phyloP scores from a whole-genome alignment of 441 rosid genomes.

The Breynia disticha region DNA sequence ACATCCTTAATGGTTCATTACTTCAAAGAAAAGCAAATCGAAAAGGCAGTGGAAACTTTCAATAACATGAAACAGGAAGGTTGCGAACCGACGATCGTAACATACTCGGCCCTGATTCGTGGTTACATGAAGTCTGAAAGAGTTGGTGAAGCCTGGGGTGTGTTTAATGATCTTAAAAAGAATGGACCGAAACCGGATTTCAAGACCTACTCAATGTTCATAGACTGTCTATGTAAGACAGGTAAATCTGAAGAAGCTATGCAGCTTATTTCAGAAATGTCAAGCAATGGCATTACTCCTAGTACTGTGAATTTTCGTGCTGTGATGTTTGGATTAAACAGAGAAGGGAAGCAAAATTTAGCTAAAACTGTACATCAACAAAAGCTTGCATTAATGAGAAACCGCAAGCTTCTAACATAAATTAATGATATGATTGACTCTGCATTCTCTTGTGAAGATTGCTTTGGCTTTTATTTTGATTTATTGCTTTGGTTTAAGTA shows the following conservation, averaged over 20 bases:
- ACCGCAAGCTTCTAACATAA: constrained; percentile 34
- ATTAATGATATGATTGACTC: neutral
- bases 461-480: too few species aligned
- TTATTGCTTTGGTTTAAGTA: too few species aligned
- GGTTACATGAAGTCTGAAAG: constrained; percentile 51
- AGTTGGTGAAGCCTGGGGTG: constrained; percentile 44
- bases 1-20: constrained; percentile 60
- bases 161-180: constrained; percentile 35
- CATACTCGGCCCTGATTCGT: constrained; percentile 56
- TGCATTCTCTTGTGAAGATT: neutral
- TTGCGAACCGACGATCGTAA: constrained; percentile 51
- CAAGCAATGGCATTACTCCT: constrained; percentile 44
- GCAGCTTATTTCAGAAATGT: constrained; percentile 55
- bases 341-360: constrained; percentile 62
- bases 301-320: constrained; percentile 55
- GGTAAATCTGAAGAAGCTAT: constrained; percentile 60
- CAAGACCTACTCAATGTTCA: constrained; percentile 58
- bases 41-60: constrained; percentile 36
- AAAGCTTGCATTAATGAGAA: constrained; percentile 35
- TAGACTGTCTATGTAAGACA: constrained; percentile 45
- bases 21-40: constrained; percentile 52
- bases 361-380: constrained; percentile 38
- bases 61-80: constrained; percentile 43
- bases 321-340: constrained; percentile 50
- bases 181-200: constrained; percentile 61